Evolutionary conservation across 1,284 basidiomycete species (phyloP), one percentile per base, ranked within the genome.

Genomic region (Rhodotorula sp.): DNA sequence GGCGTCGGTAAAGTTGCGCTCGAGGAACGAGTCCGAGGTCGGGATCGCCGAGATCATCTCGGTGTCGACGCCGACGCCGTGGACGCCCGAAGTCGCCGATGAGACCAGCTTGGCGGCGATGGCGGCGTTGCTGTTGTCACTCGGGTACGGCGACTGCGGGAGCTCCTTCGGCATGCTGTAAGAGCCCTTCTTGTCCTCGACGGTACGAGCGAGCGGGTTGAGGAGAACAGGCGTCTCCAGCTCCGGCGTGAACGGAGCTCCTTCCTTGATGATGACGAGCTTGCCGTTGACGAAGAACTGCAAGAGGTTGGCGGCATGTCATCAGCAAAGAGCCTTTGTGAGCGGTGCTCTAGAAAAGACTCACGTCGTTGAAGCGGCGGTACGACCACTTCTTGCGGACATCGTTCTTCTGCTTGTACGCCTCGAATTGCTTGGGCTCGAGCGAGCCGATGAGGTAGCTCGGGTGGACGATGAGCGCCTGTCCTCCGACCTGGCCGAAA

Each of bases 401-500:
- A 37, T 83, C 84, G 81, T 94, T 91, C 79, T 86, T 86, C 66
- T 81, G 80, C 81, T 85, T 86, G 85, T 99, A 99, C 45, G 84
- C 82, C 62, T 88, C 86, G 78, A 94, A 95, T 72, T 85, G 81
- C 44, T 86, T 83, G 4, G 89, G 86, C 73, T 91, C 87, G 56
- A 98, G 83, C 20, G 90, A 64, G 64, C 89, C 95, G 75, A 94
- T 89, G 73, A 97, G 85, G 84, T 93, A 93, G 76, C 91, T 90
- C 62, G 96, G 93, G 82, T 99, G 89, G 67, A 99, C 81, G 76
- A 97, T 84, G 73, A 95, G 86, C 60, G 88, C 90, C 72, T 90
- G 91, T 72, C 95, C 96, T 74, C 95, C 96, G 75, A 97, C 95
- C 87, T 99, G 96, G 78, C 95, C 96, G 85, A 99, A 99, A 78